Percentiles rank a stretch among this genome's conserved stretches.
These are phyloP conservation scores for Actinomortierella ambigua DNA, from an alignment of 371 early-diverging fungal species.

Conservation along the genomic window DNA sequence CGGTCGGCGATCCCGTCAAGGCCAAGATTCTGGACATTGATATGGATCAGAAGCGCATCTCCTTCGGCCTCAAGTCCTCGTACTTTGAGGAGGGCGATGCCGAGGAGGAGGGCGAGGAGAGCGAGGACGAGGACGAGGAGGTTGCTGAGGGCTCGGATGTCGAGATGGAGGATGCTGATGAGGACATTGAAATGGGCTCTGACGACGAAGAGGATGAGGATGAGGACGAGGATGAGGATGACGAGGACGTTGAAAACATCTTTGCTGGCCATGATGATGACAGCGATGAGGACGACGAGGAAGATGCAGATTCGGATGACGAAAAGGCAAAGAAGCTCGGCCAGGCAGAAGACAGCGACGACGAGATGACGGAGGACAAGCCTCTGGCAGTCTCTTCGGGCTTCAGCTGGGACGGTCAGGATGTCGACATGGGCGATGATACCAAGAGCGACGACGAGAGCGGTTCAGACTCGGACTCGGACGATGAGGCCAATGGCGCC, in stretches of 20 bases:
- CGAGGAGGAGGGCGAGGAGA: constrained; percentile 48
- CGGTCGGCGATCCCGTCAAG: constrained; percentile 76
- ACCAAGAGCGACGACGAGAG: constrained; percentile 30
- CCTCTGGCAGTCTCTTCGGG: constrained; percentile 47
- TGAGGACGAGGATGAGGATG: constrained; percentile 42
- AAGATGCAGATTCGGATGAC: constrained; percentile 54
- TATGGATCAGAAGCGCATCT: constrained; percentile 61
- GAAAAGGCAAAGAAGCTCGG: constrained; percentile 45
- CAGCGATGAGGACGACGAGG: constrained; percentile 51
- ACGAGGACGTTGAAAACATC: constrained; percentile 45
- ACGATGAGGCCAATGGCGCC: constrained; percentile 40
- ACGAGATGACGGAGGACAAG: constrained; percentile 46
- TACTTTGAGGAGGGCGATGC: constrained; percentile 68
- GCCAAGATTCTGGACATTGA: constrained; percentile 73
- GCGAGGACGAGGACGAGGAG: constrained; percentile 49
- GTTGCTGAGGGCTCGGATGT: constrained; percentile 45
- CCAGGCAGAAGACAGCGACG: constrained; percentile 52
- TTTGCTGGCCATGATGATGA: constrained; percentile 50
- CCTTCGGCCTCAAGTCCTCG: constrained; percentile 78
- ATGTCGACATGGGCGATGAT: constrained; percentile 32
- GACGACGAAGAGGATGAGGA: constrained; percentile 47
- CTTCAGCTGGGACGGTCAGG: constrained; percentile 70
- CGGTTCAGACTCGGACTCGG: constrained; percentile 37
- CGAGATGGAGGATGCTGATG: constrained; percentile 32
- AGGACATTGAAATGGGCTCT: constrained; percentile 45